These are phyloP conservation scores for Evansstolkia leycettana DNA, from an alignment of 495 filamentous ascomycete species.

Conservation along the genomic window DNA sequence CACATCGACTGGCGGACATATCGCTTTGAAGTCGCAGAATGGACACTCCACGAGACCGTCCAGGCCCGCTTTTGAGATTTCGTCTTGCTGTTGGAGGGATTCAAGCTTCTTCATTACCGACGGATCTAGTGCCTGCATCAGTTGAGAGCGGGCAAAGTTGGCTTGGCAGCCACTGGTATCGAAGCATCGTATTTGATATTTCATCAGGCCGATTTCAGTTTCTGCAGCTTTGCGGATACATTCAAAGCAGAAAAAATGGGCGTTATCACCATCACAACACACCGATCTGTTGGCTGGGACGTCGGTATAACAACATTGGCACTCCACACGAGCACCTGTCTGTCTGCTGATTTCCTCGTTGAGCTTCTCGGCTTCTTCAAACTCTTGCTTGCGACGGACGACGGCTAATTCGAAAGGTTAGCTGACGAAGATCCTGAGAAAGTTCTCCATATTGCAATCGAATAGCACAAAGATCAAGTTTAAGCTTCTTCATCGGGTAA, in stretches of 20 bases:
- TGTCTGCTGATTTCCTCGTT: conserved; percentile 30
- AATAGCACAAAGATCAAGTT: too few relatives aligned
- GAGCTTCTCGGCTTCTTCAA: conserved; percentile 29
- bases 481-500: too few relatives aligned
- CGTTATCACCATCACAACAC: conserved; percentile 44
- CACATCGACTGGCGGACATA: conserved; percentile 51
- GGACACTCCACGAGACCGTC: conserved; percentile 61
- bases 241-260: conserved; percentile 56
- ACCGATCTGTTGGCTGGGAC: conserved; percentile 52
- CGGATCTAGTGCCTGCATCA: conserved; percentile 43
- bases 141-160: conserved; percentile 34
- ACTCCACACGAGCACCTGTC: conserved; percentile 39
- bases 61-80: conserved; percentile 50
- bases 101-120: conserved; percentile 47
- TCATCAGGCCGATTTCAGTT: conserved; percentile 48
- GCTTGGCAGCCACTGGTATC: conserved; percentile 38
- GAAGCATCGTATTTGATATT: conserved; percentile 47
- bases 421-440: too few relatives aligned
- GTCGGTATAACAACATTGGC: conserved; percentile 59
- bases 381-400: conserved; percentile 13
- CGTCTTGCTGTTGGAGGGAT: conserved; percentile 54
- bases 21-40: conserved; percentile 71
- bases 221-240: conserved; percentile 57
- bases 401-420: too few relatives aligned
- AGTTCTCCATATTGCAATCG: too few relatives aligned